Evolutionary conservation across 345 rosid species (phyloP), one percentile per base, ranked within the genome.

Genomic region (Linum usitatissimum): DNA sequence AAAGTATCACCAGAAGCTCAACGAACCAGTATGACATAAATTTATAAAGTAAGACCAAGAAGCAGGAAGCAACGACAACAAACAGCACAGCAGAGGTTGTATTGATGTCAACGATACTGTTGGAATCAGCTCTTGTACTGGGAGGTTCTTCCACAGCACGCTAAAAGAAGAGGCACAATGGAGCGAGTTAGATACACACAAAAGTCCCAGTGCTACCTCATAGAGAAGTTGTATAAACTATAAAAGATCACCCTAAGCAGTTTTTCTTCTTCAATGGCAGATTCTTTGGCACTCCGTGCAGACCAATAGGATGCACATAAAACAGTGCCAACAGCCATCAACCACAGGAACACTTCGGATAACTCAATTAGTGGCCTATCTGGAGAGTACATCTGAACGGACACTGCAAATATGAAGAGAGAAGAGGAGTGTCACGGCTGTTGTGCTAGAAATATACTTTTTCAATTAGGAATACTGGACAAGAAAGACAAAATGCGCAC

Each of bases 321-420:
- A 61, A 94, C 86, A 68, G 96, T 88, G 56, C 96, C 95, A 53
- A 94, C 95, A 55, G 96, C 97, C 95, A 94, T 94, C 70, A 94
- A 67, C 99, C 99, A 94, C 76, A 94, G 77, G 81, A 94, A 90
- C 49, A 90, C 97, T 83, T 94, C 96, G 0, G 99, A 96, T 66
- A 90, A 83, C 64, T 94, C 99, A 65, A 90, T 91, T 19, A 86
- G 65, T 6, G 99, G 96, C 60, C 99, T 77, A 42, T 49, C 67
- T 49, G 99, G 99, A 70, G 99, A 94, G 78, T 94, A 90, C 59
- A 94, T 81, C 82, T 86, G 96, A 67, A 85, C 97, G 5, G 86
- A 87, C 61, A 94, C 99, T 90, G 81, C 69, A 77, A 61, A 69
- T 7, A 4, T 15, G 61, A 55, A 70, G 40, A 62, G 34, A 60